phyloP scores from a whole-genome alignment of 805 yeast genomes.

The Dipodascopsis tothii region DNA sequence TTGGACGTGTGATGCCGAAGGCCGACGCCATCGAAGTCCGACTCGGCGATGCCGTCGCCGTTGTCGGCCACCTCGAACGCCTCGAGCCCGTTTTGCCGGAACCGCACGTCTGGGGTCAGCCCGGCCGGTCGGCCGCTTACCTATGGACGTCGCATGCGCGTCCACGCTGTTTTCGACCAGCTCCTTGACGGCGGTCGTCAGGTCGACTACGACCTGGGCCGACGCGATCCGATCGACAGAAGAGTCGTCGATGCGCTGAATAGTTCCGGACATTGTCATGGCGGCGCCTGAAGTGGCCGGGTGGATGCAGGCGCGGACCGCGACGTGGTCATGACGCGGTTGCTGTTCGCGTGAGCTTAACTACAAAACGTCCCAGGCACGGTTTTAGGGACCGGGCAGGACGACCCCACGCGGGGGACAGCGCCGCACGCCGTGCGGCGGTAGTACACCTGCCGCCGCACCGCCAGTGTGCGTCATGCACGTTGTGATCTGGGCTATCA shows the following conservation, averaged over 20 bases:
- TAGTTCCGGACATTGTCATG: constrained; percentile 19
- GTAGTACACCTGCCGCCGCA: no score
- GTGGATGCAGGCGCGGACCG: neutral
- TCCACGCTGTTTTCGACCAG: constrained; percentile 81
- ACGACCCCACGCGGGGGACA: no score
- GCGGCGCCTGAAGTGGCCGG: no score
- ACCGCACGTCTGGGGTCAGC: constrained; percentile 42
- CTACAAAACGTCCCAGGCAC: no score
- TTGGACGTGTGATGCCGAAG: constrained; percentile 51
- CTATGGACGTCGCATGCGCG: constrained; percentile 57
- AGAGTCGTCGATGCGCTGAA: constrained; percentile 36
- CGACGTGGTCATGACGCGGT: neutral
- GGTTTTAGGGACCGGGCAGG: no score
- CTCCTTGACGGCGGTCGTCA: constrained; percentile 74
- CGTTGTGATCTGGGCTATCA: no score
- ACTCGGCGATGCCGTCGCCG: constrained; percentile 58
- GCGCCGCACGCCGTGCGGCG: no score
- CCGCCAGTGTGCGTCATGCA: no score
- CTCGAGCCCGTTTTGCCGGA: constrained; percentile 67
- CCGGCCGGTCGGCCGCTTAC: constrained; percentile 6
- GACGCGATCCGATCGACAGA: constrained; percentile 78
- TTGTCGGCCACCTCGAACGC: constrained; percentile 64
- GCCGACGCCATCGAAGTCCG: constrained; percentile 45
- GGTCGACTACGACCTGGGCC: constrained; percentile 83
- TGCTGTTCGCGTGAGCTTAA: no score